Evolutionary conservation across 192 early-diverging fungal genomes (phyloP).

Genomic region (Phycomyces blakesleeanus): DNA sequence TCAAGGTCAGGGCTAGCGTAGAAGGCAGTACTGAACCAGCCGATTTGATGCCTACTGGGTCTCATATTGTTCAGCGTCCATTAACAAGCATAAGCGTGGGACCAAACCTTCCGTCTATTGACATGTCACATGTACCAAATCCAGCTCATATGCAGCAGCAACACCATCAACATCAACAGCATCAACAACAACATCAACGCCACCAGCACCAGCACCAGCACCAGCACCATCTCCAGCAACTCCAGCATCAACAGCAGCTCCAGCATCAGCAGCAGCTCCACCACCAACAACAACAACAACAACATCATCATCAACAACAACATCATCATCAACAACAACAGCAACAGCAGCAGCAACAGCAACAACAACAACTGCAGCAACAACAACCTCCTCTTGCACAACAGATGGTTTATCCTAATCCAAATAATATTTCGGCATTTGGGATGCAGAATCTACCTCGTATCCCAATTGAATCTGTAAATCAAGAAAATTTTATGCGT

Average conservation of each 20-base stretch:
- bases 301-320: not conserved
- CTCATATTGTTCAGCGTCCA: not conserved
- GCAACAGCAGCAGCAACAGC: slow-evolving; percentile 22
- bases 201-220: slow-evolving; percentile 9
- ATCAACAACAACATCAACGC: not conserved
- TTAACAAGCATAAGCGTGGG: not conserved
- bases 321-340: not conserved
- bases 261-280: slow-evolving; percentile 16
- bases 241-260: slow-evolving; percentile 3
- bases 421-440: not conserved
- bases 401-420: too few relatives aligned
- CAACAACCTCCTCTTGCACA: slow-evolving; percentile 3
- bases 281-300: slow-evolving; percentile 17
- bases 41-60: not conserved
- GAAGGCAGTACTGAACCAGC: not conserved
- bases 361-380: slow-evolving; percentile 1
- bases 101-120: not conserved
- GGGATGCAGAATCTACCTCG: not conserved
- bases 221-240: not conserved
- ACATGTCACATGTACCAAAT: not conserved
- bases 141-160: not conserved
- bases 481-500: not conserved
- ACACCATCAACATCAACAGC: slow-evolving; percentile 1
- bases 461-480: not conserved
- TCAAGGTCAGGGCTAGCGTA: not conserved